A percentile compares a stretch with the other conserved stretches of the same genome.
Evolutionary conservation across 1,139 yeast species (phyloP).

Genomic region (Lodderomyces elongisporus): DNA sequence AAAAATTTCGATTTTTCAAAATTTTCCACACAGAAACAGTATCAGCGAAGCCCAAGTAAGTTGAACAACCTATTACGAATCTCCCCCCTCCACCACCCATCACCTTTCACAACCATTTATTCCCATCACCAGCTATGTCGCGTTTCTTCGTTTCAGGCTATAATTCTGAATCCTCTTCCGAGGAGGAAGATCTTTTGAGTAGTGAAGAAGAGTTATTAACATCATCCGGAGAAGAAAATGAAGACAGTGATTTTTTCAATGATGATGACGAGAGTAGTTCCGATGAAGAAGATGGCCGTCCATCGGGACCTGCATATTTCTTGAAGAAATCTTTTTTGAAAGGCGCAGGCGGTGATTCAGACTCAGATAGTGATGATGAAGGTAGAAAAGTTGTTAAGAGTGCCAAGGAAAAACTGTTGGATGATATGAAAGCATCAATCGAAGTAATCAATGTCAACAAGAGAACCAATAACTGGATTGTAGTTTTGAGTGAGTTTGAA

Average conservation of each 20-base stretch:
- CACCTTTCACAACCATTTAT: too few species aligned
- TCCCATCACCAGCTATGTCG: conserved; percentile 57
- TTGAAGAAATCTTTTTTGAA: conserved; percentile 51
- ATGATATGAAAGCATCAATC: conserved; percentile 70
- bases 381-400: conserved; percentile 84
- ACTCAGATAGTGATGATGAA: conserved; percentile 58
- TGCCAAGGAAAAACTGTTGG: conserved; percentile 87
- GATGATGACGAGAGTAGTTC: conserved; percentile 35
- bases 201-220: conserved; percentile 66
- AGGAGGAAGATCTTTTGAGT: conserved; percentile 70
- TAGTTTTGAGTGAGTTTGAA: conserved; percentile 73
- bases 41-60: too few species aligned
- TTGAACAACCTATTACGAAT: too few species aligned
- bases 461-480: conserved; percentile 75
- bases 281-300: conserved; percentile 38
- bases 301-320: conserved; percentile 54
- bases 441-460: conserved; percentile 68
- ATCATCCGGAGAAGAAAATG: conserved; percentile 29
- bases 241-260: conserved; percentile 4
- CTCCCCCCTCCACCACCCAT: too few species aligned
- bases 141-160: conserved; percentile 69
- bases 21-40: conserved; percentile 2
- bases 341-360: conserved; percentile 45
- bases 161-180: conserved; percentile 63
- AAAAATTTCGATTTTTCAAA: not conserved